Conservation (phyloP, 768 basidiomycete genomes). For the Boletus rubroflammeus region DNA sequence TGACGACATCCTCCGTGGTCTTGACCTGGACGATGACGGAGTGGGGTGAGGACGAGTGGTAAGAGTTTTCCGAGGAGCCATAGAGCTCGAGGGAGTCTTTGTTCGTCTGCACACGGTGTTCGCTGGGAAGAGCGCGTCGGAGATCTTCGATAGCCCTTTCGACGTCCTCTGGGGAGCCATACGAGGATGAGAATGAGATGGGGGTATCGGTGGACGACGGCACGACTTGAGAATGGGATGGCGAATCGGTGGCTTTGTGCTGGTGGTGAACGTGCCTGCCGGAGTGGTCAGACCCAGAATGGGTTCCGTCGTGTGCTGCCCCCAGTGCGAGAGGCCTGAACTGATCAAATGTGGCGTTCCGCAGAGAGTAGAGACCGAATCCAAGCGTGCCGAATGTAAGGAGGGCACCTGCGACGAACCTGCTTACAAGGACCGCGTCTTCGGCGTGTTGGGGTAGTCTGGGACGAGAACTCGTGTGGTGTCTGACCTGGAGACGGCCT, state of each 20-base stretch:
- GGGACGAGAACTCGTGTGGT: background rate
- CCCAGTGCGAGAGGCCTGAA: conserved; percentile 6
- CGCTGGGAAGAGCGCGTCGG: conserved; percentile 40
- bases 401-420: conserved; percentile 17
- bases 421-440: conserved; percentile 7
- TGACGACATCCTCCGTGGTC: conserved; percentile 79
- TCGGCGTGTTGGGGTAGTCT: background rate
- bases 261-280: conserved; percentile 2
- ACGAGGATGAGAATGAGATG: conserved; percentile 23
- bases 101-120: conserved; percentile 49
- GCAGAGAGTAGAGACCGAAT: conserved; percentile 17
- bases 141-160: conserved; percentile 53
- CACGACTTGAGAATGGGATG: background rate
- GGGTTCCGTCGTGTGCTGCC: background rate
- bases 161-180: conserved; percentile 48
- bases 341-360: background rate
- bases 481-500: conserved; percentile 1
- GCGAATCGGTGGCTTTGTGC: background rate
- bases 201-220: background rate
- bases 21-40: conserved; percentile 54
- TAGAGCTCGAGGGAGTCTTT: conserved; percentile 47
- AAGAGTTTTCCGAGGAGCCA: conserved; percentile 69
- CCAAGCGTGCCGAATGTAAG: conserved; percentile 20
- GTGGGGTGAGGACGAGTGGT: conserved; percentile 57
- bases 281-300: background rate